phyloP scores from a whole-genome alignment of 192 early-diverging fungal genomes.

The Linnemannia hyalina region DNA sequence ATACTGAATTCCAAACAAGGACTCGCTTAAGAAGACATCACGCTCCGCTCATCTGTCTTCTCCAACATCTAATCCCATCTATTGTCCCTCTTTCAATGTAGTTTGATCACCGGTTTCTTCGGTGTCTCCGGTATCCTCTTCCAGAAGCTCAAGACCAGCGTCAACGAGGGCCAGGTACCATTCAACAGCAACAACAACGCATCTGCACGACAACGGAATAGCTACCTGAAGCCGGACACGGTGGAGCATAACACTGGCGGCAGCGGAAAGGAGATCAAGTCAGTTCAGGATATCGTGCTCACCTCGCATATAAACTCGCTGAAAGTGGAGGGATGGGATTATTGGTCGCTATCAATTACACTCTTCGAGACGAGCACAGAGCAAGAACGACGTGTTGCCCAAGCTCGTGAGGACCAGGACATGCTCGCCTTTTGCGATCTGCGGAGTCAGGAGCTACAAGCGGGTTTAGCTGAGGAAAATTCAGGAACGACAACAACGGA shows the following conservation, averaged over 20 bases:
- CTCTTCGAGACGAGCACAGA: no score
- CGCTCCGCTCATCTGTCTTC: neutral
- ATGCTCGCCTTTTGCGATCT: neutral
- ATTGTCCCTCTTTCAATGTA: neutral
- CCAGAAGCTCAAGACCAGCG: conserved; percentile 65
- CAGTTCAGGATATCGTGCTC: no score
- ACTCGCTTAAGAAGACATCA: neutral
- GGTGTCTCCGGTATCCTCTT: conserved; percentile 71
- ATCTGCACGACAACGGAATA: neutral
- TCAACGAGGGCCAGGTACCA: conserved; percentile 76
- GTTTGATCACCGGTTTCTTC: conserved; percentile 77
- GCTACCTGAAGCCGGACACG: no score
- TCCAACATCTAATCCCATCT: neutral
- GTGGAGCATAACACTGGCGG: no score
- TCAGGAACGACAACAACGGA: neutral
- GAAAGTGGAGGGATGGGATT: no score
- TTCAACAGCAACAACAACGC: neutral
- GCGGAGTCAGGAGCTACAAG: neutral
- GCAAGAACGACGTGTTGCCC: no score
- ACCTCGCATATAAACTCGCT: no score
- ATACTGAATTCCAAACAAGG: neutral
- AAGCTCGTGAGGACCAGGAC: neutral
- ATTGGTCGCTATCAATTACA: no score
- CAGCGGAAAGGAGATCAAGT: no score
- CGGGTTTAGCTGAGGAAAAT: neutral